These are phyloP conservation scores for Xylariaceae sp. DNA, from an alignment of 2,329 filamentous ascomycete species.

Conservation along the genomic window DNA sequence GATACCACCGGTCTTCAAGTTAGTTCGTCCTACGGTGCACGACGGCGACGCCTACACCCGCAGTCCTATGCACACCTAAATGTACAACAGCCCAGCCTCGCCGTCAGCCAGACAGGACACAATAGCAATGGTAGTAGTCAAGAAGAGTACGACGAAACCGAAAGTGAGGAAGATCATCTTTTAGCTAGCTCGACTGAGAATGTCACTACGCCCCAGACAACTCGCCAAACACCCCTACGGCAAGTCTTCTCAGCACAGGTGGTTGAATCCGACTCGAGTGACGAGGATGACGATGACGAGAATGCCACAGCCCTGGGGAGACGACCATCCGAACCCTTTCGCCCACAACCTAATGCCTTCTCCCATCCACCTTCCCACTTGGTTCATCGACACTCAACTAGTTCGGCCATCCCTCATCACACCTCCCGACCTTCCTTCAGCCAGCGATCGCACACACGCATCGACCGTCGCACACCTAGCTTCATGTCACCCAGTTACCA, in stretches of 20 bases:
- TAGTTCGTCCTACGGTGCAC: slow-evolving; percentile 66
- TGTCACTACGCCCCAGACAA: slow-evolving; percentile 40
- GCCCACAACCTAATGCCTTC: slow-evolving; percentile 90
- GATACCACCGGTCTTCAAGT: slow-evolving; percentile 87
- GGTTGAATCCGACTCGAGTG: slow-evolving; percentile 51
- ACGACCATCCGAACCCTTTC: slow-evolving; percentile 66
- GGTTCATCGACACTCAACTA: slow-evolving; percentile 56
- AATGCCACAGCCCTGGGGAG: slow-evolving; percentile 80
- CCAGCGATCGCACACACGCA: slow-evolving; percentile 54
- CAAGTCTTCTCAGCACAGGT: slow-evolving; percentile 46
- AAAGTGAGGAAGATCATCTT: slow-evolving; percentile 81
- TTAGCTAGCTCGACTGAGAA: slow-evolving; percentile 66
- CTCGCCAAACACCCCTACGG: slow-evolving; percentile 43
- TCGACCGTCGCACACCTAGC: slow-evolving; percentile 58
- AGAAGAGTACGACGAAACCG: slow-evolving; percentile 93
- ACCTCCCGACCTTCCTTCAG: slow-evolving; percentile 56
- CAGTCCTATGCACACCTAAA: slow-evolving; percentile 33
- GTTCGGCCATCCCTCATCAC: slow-evolving; percentile 55
- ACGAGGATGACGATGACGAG: slow-evolving; percentile 70
- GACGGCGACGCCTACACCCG: slow-evolving; percentile 58
- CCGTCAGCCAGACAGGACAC: slow-evolving; percentile 48
- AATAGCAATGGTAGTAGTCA: slow-evolving; percentile 71
- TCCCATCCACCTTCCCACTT: slow-evolving; percentile 73
- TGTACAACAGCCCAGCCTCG: slow-evolving; percentile 43
- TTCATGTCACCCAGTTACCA: slow-evolving; percentile 77